Conservation (phyloP, 73 alveolate species). For the Durusdinium trenchii region DNA sequence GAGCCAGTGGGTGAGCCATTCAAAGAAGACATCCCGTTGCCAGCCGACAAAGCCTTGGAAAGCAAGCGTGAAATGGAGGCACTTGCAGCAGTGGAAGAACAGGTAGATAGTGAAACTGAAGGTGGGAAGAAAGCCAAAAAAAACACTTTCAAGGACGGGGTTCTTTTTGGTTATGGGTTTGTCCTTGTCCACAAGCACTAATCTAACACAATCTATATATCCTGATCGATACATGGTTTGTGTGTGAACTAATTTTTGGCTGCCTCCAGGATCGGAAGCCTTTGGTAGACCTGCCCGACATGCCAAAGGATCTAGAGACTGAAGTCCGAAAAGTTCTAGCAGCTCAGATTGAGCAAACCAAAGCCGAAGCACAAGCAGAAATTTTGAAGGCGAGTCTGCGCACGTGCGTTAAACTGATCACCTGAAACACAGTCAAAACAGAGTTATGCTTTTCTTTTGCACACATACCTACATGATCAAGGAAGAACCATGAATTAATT, state of each 20-base stretch:
- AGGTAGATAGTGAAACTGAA: neutral
- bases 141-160: neutral
- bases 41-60: neutral
- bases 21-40: no score
- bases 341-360: no score
- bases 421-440: no score
- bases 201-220: no score
- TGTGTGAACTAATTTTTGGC: neutral
- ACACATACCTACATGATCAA: no score
- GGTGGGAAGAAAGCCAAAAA: neutral
- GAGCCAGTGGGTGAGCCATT: neutral
- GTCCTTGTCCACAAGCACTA: neutral
- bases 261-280: slow-evolving; percentile 3
- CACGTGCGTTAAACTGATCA: no score
- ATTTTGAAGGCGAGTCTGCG: no score
- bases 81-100: neutral
- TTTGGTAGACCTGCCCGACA: neutral
- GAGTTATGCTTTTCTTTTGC: no score
- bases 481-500: no score
- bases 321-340: neutral
- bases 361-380: no score
- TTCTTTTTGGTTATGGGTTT: neutral
- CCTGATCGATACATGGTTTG: neutral
- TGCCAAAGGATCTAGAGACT: neutral
- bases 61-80: neutral